Base-by-base conservation (phyloP, 768 basidiomycete species). In the Dioszegia crocea region DNA sequence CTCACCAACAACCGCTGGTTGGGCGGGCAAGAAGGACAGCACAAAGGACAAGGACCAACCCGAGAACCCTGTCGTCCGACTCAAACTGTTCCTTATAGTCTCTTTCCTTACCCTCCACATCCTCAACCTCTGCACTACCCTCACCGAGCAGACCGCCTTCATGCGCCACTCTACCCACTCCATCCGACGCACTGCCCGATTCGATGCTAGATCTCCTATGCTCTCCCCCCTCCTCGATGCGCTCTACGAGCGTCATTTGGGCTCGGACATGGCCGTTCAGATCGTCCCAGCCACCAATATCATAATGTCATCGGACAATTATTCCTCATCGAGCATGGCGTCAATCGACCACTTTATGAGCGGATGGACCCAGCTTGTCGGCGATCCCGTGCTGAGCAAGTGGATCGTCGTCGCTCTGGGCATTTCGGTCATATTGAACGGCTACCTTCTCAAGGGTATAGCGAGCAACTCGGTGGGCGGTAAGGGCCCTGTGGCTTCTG, bases 331-430 rank as follows among this genome's bases (percentile, higher is more conserved):
- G 3, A 52, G 69, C 12, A 70, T 79, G 67, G 84, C 86, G 58
- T 78, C 83, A 21, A 79, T 94, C 54, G 91, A 93, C 60, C 82
- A 83, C 60, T 93, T 93, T 81, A 89, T 96, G 88, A 84, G 84
- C 41, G 82, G 84, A 3, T 97, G 93, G 93, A 89, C 90, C 9
- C 79, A 81, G 14, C 85, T 97, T 64, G 91, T 97, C 50, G 91
- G 91, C 36, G 94, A 99, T 71, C 94, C 94, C 1, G 84, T 97
- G 50, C 79, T 98, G 61, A 86, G 84, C 68, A 98, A 98, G 79
- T 93, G 90, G 88, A 92, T 98, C 73, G 89, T 97, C 48, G 82
- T 89, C 56, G 81, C 88, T 16, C 84, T 99, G 23, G 88, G 85
- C 2, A 82, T 94, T 60, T 88, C 87, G 59, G 87, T 97, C 58